Evolutionary conservation across 441 rosid species (phyloP).

Genomic region (Erysimum cheiri): DNA sequence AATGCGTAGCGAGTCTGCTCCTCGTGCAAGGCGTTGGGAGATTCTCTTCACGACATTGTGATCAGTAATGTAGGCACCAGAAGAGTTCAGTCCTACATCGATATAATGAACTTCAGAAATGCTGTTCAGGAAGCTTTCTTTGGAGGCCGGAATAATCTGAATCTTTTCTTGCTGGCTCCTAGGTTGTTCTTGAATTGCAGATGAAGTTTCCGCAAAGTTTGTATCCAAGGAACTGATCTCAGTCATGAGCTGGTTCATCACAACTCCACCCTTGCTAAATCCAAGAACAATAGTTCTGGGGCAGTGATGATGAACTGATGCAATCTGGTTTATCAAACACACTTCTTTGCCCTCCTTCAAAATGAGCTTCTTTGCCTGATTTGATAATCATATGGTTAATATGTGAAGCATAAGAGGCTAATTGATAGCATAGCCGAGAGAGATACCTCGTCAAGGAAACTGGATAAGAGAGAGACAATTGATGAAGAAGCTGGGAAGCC

Average conservation of each 20-base stretch:
- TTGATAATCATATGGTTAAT: constrained; percentile 3
- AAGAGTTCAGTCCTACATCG: constrained; percentile 79
- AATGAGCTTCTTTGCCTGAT: constrained; percentile 56
- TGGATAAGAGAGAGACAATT: constrained; percentile 59
- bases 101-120: constrained; percentile 73
- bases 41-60: constrained; percentile 54
- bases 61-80: constrained; percentile 79
- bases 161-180: constrained; percentile 34
- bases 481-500: constrained; percentile 80
- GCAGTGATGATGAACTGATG: constrained; percentile 25
- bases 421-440: not conserved
- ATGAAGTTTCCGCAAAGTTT: constrained; percentile 26
- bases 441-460: constrained; percentile 63
- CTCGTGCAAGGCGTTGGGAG: constrained; percentile 47
- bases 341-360: constrained; percentile 30
- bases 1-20: constrained; percentile 49
- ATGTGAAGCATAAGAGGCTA: not conserved
- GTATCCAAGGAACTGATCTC: constrained; percentile 60
- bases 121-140: constrained; percentile 62
- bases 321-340: constrained; percentile 28
- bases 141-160: constrained; percentile 56
- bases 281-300: constrained; percentile 76
- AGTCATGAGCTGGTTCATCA: constrained; percentile 77
- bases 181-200: constrained; percentile 25
- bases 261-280: constrained; percentile 94